Base-by-base conservation (phyloP, 2,329 filamentous ascomycete species). In the Paracamarosporium sp. region DNA sequence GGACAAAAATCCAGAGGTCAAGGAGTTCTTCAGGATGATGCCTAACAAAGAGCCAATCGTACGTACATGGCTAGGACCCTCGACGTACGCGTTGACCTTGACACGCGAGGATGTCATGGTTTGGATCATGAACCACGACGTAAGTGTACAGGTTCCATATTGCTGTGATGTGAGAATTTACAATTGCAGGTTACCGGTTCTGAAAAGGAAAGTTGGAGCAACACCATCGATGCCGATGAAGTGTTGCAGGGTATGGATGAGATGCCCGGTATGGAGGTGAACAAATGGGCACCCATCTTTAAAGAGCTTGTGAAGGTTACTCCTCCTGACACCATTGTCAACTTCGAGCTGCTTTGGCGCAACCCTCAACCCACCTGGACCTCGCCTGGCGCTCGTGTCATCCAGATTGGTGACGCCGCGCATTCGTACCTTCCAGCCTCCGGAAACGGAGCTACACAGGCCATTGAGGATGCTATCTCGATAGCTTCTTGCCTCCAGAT, bases 51-150 rank as follows among this genome's bases (percentile, higher is more conserved):
- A 81, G 65, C 76, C 79, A 1, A 79, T 81, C 55, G 79, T 82
- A 41, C 71, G 79, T 52, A 81, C 79, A 40, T 82, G 75, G 68
- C 63, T 82, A 11, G 80, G 78, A 2, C 75, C 75, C 2, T 73
- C 69, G 24, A 80, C 79, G 2, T 81, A 82, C 53, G 80, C 78
- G 17, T 68, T 82, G 51, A 81, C 79, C 1, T 62, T 82, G 30
- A 80, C 77, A 8, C 74, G 80, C 7, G 76, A 78, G 13, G 80
- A 82, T 64, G 77, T 78, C 30, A 80, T 81, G 76, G 80, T 82
- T 22, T 82, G 79, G 79, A 81, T 82, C 67, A 78, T 82, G 73
- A 82, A 82, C 66, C 79, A 81, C 68, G 79, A 81, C 60, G 79
- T 75, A 61, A 62, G 71, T 43, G 15, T 28, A n/a, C 43, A 6